Conservation (phyloP, 352 stramenopile species). For the Phytophthora pisi region DNA sequence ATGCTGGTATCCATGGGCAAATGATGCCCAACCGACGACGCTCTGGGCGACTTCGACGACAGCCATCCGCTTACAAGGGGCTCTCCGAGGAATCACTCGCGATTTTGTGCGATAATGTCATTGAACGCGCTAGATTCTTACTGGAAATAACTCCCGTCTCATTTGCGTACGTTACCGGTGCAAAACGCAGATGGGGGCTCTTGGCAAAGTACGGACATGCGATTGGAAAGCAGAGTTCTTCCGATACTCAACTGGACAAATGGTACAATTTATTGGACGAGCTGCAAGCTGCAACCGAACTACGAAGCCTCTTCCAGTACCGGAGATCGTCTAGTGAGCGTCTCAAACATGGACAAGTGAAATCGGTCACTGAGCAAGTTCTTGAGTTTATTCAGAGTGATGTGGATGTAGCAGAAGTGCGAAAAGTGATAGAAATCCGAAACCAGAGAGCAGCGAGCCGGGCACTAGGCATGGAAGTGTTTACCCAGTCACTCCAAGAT, state of each 20-base stretch:
- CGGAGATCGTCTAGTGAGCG: constrained; percentile 76
- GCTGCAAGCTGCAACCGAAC: constrained; percentile 73
- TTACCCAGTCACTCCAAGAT: constrained; percentile 36
- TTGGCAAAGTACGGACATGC: constrained; percentile 76
- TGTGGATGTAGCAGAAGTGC: constrained; percentile 63
- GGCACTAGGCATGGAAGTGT: constrained; percentile 53
- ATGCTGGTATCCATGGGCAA: constrained; percentile 49
- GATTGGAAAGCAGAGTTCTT: constrained; percentile 47
- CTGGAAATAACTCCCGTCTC: constrained; percentile 75
- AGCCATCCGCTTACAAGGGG: constrained; percentile 81
- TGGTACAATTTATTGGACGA: constrained; percentile 86
- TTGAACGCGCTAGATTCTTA: constrained; percentile 70
- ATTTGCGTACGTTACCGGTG: constrained; percentile 76
- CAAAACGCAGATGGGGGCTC: constrained; percentile 71
- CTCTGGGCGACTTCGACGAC: constrained; percentile 51
- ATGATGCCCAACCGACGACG: constrained; percentile 36
- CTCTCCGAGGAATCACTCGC: constrained; percentile 74
- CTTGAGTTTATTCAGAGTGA: constrained; percentile 88
- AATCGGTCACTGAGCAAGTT: constrained; percentile 83
- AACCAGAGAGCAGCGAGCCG: constrained; percentile 57
- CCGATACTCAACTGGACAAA: constrained; percentile 68
- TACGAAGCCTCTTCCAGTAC: constrained; percentile 76
- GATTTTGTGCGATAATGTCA: constrained; percentile 77
- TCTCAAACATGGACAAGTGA: constrained; percentile 49
- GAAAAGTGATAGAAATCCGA: constrained; percentile 46